Percentiles rank a stretch among this genome's conserved stretches.
phyloP scores from a whole-genome alignment of 169 alveolate genomes.

The Plasmodium vivax region DNA sequence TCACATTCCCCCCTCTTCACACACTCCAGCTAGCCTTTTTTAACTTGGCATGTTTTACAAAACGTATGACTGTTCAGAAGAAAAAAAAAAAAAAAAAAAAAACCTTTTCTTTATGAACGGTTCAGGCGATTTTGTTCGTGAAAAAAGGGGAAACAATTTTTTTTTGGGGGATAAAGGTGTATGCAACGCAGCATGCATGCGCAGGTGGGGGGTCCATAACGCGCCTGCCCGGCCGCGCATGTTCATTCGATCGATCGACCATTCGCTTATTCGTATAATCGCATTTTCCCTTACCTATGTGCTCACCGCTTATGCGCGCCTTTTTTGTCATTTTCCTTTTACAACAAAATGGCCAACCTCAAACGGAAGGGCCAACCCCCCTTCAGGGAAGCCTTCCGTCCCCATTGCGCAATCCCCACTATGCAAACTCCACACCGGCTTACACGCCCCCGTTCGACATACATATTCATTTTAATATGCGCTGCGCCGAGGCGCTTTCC shows the following conservation, averaged over 20 bases:
- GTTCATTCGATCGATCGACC: background rate
- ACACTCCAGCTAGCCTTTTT: conserved; percentile 16
- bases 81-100: conserved; percentile 28
- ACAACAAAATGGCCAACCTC: background rate
- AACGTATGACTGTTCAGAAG: background rate
- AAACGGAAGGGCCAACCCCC: background rate
- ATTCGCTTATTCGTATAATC: no score
- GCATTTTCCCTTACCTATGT: background rate
- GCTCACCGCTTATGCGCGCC: background rate
- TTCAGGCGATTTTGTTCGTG: conserved; percentile 19
- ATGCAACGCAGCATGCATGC: background rate
- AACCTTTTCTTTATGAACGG: conserved; percentile 1
- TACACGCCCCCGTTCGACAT: background rate
- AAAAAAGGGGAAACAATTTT: conserved; percentile 2
- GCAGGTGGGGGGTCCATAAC: background rate
- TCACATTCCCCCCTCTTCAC: background rate
- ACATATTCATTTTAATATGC: background rate
- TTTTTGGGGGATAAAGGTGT: background rate
- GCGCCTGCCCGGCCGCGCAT: background rate
- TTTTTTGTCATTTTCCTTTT: background rate
- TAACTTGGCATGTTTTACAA: conserved; percentile 2
- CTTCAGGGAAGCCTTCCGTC: background rate
- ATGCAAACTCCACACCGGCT: background rate
- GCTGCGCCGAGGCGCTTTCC: background rate
- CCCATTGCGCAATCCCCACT: background rate